Base-by-base conservation (phyloP, 257 asterid species). In the Orobanche coerulescens region DNA sequence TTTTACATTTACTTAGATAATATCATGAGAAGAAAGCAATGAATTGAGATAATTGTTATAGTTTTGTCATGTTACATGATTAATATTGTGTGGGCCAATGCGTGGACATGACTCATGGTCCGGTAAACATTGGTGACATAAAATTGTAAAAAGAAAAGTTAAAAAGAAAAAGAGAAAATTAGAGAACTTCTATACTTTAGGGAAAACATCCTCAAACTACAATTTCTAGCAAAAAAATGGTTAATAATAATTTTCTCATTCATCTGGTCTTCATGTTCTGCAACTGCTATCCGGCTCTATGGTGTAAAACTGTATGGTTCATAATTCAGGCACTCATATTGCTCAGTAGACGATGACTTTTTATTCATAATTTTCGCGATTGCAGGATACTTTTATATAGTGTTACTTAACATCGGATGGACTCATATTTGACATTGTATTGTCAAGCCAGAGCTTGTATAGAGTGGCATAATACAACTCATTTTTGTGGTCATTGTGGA, bases 401-500 rank as follows among this genome's bases (percentile, higher is more conserved):
- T 18, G 46, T 20, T 31, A 43, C 5, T 43, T 31, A 44, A 15
- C 23, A 44, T 16, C 36, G 28, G 31, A 26, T 37, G 50, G 73
- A 26, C 3, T 42, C 30, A 18, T 42, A 16, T 30, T 40, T 69
- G 34, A 60, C 47, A 39, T 47, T 67, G 58, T 22, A 51, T 25
- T 52, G 28, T 72, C 81, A 92, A 95, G 96, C 92, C 58, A 84
- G 86, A 76, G 90, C 98, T 31, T 75, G 86, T 79, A 75, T 93
- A 67, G 98, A 89, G 76, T 93, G 99, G 99, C 95, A 83, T 61
- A 72, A 63, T 12, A 72, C 73, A 16, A 69, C 92, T 15, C 92
- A 81, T 18, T 93, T 86, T 65, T 93, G 99, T 84, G 97, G 97
- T 60, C 58, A 48, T 65, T 93, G 99, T 44, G 97, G 99, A 52